phyloP scores from a whole-genome alignment of 495 filamentous ascomycete species.

The Sordaria brevicollis region DNA sequence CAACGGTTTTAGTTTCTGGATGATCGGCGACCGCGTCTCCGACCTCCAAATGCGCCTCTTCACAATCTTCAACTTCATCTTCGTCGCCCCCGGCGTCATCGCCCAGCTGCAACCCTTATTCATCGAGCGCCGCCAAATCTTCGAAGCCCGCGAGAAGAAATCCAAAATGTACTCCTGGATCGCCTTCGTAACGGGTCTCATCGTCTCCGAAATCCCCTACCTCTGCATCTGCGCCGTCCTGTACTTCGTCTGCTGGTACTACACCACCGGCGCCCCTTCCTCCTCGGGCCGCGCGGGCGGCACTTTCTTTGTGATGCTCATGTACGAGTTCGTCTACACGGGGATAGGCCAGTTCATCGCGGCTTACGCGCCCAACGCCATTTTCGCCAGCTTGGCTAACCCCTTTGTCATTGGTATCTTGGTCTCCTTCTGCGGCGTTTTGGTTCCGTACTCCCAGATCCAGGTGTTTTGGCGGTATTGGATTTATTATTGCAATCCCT shows the following conservation, averaged over 20 bases:
- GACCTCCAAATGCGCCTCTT: conserved; percentile 70
- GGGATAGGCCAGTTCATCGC: conserved; percentile 36
- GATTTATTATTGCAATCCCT: conserved; percentile 46
- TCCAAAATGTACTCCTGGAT: conserved; percentile 69
- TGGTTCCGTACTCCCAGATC: conserved; percentile 42
- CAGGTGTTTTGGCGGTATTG: conserved; percentile 35
- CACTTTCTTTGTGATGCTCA: conserved; percentile 33
- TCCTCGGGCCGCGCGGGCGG: conserved; percentile 32
- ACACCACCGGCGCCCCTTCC: conserved; percentile 40
- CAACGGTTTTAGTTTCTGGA: conserved; percentile 71
- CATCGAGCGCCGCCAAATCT: conserved; percentile 56
- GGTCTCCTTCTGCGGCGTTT: conserved; percentile 44
- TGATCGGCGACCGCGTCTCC: conserved; percentile 48
- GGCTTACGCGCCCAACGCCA: conserved; percentile 42
- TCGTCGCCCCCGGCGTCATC: conserved; percentile 37
- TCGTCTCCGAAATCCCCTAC: conserved; percentile 52
- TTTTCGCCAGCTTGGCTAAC: conserved; percentile 43
- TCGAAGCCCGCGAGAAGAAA: conserved; percentile 59
- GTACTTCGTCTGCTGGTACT: conserved; percentile 53
- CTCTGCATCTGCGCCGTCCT: conserved; percentile 41
- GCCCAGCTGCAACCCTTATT: conserved; percentile 61
- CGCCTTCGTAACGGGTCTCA: conserved; percentile 39
- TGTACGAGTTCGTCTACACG: conserved; percentile 39
- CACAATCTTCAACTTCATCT: conserved; percentile 56
- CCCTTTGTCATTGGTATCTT: conserved; percentile 39